phyloP scores from a whole-genome alignment of 164 flowering plant species.

The Litsea cubeba region DNA sequence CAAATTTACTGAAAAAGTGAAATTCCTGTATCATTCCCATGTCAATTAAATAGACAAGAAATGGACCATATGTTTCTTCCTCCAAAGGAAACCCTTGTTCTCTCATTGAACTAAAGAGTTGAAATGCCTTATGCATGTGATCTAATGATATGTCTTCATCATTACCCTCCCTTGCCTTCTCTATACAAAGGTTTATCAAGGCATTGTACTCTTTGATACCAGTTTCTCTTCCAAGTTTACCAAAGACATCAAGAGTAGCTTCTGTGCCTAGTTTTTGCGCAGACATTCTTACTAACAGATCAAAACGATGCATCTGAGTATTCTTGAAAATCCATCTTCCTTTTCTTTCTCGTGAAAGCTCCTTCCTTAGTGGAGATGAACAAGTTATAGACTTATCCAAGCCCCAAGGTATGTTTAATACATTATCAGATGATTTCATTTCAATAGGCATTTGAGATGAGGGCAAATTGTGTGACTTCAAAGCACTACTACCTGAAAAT shows the following conservation, averaged over 20 bases:
- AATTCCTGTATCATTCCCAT: conserved; percentile 65
- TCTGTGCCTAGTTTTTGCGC: conserved; percentile 52
- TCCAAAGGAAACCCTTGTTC: conserved; percentile 62
- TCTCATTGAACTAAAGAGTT: conserved; percentile 42
- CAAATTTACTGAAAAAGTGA: conserved; percentile 32
- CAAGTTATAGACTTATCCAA: conserved; percentile 6
- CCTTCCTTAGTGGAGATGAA: conserved; percentile 42
- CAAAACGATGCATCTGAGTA: conserved; percentile 33
- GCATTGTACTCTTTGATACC: conserved; percentile 66
- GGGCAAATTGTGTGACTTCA: conserved; percentile 10
- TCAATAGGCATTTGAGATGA: conserved; percentile 8
- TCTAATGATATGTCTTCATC: conserved; percentile 44
- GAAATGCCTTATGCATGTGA: conserved; percentile 45
- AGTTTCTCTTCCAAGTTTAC: conserved; percentile 57
- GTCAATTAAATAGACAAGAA: conserved; percentile 62
- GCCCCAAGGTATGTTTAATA: conserved; percentile 47
- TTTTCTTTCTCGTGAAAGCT: conserved; percentile 53
- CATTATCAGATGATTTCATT: conserved; percentile 14
- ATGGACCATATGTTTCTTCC: conserved; percentile 64
- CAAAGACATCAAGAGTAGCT: conserved; percentile 43
- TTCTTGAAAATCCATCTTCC: conserved; percentile 50
- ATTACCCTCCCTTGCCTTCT: conserved; percentile 42
- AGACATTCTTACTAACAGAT: conserved; percentile 39
- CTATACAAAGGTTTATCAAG: conserved; percentile 46
- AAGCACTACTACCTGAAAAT: conserved; percentile 11